phyloP scores from a whole-genome alignment of 139 green algal genomes.

The Monoraphidium neglectum region DNA sequence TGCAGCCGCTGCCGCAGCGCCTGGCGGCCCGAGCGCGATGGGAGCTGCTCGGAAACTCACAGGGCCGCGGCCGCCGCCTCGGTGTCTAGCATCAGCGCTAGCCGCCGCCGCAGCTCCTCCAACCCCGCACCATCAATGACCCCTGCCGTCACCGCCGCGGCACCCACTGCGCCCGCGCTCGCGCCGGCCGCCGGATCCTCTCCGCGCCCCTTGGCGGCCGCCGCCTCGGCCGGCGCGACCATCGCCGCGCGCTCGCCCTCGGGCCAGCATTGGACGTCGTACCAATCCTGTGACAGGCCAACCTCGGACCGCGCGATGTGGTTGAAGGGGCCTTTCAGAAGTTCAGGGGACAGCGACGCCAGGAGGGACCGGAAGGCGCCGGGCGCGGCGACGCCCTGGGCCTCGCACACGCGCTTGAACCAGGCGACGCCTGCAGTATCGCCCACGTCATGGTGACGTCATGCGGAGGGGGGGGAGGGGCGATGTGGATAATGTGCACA shows the following conservation, averaged over 20 bases:
- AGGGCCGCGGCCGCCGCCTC: not conserved
- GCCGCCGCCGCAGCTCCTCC: not conserved
- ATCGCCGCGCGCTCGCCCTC: not conserved
- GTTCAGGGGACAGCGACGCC: slow-evolving; percentile 48
- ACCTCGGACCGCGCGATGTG: slow-evolving; percentile 39
- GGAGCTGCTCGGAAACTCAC: too few relatives aligned
- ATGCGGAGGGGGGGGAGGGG: not conserved
- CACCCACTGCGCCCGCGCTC: not conserved
- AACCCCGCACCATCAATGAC: not conserved
- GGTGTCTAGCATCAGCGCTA: not conserved
- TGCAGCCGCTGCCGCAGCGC: too few relatives aligned
- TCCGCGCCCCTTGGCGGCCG: not conserved
- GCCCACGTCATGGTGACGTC: not conserved
- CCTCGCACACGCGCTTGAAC: slow-evolving; percentile 66
- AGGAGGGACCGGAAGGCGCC: slow-evolving; percentile 45
- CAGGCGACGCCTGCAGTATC: slow-evolving; percentile 65
- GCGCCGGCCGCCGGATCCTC: not conserved
- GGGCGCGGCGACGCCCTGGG: slow-evolving; percentile 17
- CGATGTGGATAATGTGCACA: not conserved
- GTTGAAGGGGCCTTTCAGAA: slow-evolving; percentile 65
- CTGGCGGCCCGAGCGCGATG: too few relatives aligned
- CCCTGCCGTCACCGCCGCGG: not conserved
- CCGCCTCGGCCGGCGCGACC: not conserved
- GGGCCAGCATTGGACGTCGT: slow-evolving; percentile 25
- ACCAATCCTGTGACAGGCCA: slow-evolving; percentile 43